phyloP scores from a whole-genome alignment of 2,329 filamentous ascomycete genomes.

The Colletotrichum plurivorum region DNA sequence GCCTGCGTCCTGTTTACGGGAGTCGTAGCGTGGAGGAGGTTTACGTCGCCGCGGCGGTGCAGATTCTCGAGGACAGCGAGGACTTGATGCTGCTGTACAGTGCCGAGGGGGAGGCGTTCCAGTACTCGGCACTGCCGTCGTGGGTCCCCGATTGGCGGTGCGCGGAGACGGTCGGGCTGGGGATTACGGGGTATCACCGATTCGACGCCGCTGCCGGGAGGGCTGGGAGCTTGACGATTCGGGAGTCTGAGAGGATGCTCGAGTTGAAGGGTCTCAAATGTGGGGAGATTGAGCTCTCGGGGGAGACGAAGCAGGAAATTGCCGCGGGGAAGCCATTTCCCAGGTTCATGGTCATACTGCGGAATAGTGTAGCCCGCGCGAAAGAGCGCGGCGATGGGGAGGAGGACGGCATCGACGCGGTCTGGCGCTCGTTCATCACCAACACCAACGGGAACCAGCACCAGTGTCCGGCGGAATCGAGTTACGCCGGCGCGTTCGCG shows the following conservation, averaged over 20 bases:
- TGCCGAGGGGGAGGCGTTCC: background rate
- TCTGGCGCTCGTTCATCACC: slow-evolving; percentile 8
- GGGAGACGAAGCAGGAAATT: slow-evolving; percentile 6
- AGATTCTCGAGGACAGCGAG: slow-evolving; percentile 7
- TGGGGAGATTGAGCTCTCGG: background rate
- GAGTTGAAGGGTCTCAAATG: background rate
- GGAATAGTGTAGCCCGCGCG: background rate
- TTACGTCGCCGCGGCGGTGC: background rate
- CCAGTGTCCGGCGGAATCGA: background rate
- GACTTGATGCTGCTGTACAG: slow-evolving; percentile 4
- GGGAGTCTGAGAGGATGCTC: background rate
- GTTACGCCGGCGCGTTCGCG: background rate
- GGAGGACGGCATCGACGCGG: background rate
- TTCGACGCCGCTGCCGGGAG: background rate
- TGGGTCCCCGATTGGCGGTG: slow-evolving; percentile 15
- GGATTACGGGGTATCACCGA: background rate
- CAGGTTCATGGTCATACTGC: background rate
- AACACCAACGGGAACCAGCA: background rate
- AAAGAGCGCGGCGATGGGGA: background rate
- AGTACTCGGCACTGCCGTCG: background rate
- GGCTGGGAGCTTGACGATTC: background rate
- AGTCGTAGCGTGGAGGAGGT: background rate
- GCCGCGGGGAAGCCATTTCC: background rate
- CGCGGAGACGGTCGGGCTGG: background rate
- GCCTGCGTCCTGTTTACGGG: background rate